phyloP scores from a whole-genome alignment of 805 yeast genomes.

The Ogataea pignaliae region DNA sequence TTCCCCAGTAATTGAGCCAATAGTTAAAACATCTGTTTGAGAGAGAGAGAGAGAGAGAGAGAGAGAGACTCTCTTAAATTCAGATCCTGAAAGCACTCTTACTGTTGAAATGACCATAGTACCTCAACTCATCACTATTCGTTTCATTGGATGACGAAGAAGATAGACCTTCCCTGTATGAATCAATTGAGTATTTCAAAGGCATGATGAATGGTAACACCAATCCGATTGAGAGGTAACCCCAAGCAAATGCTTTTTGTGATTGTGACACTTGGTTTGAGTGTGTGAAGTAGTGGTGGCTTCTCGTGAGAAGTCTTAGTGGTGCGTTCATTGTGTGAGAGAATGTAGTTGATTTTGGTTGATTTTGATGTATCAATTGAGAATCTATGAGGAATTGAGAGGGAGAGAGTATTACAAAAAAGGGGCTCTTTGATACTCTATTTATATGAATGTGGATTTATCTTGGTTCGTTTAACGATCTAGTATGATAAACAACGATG shows the following conservation, averaged over 20 bases:
- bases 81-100: conserved; percentile 30
- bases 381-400: not conserved
- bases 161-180: not conserved
- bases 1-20: too few species aligned
- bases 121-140: conserved; percentile 9
- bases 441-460: not conserved
- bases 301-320: conserved; percentile 4
- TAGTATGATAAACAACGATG: not conserved
- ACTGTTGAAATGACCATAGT: conserved; percentile 26
- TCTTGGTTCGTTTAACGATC: too few species aligned
- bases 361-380: too few species aligned
- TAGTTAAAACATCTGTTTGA: too few species aligned
- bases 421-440: not conserved
- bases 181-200: conserved; percentile 22
- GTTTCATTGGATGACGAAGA: conserved; percentile 2
- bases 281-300: conserved; percentile 10
- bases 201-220: conserved; percentile 33
- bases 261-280: conserved; percentile 9
- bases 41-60: not conserved
- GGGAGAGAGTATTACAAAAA: too few species aligned
- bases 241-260: conserved; percentile 23
- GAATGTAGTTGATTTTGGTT: too few species aligned
- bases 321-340: conserved; percentile 3
- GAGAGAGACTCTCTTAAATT: too few species aligned
- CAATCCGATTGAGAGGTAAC: conserved; percentile 30